phyloP scores from a whole-genome alignment of 2,329 filamentous ascomycete species.

The Phaeosphaeria sp. region DNA sequence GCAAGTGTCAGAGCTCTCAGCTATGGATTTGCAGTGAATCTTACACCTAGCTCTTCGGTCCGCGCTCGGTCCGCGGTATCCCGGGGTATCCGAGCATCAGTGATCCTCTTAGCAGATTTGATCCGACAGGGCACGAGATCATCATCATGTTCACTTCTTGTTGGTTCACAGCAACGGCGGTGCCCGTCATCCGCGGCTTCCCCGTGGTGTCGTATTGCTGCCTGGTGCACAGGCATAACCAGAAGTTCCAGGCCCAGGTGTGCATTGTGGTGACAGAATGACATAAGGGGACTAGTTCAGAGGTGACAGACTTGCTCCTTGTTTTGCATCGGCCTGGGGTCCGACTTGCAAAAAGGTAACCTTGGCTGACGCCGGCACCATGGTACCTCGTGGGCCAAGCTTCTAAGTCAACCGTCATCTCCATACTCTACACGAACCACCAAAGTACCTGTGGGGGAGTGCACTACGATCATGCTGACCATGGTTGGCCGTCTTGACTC shows the following conservation, averaged over 20 bases:
- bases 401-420: constrained; percentile 5
- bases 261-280: not conserved
- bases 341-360: not conserved
- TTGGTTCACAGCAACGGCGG: not conserved
- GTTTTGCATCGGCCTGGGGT: not conserved
- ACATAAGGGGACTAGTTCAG: not conserved
- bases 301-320: not conserved
- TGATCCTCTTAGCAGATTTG: not conserved
- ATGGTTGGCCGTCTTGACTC: not conserved
- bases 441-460: not conserved
- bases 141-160: not conserved
- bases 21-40: not conserved
- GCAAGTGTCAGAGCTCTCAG: not conserved
- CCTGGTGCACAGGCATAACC: not conserved
- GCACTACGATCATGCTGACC: not conserved
- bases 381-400: constrained; percentile 10
- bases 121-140: not conserved
- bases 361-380: constrained; percentile 1
- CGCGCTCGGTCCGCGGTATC: not conserved
- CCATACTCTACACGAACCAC: not conserved
- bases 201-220: not conserved
- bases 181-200: not conserved
- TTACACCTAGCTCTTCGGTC: not conserved
- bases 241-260: not conserved
- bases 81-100: not conserved